Percentiles rank a stretch among this genome's conserved stretches.
Conservation (phyloP, 257 asterid genomes). For the Ehretia macrophylla region DNA sequence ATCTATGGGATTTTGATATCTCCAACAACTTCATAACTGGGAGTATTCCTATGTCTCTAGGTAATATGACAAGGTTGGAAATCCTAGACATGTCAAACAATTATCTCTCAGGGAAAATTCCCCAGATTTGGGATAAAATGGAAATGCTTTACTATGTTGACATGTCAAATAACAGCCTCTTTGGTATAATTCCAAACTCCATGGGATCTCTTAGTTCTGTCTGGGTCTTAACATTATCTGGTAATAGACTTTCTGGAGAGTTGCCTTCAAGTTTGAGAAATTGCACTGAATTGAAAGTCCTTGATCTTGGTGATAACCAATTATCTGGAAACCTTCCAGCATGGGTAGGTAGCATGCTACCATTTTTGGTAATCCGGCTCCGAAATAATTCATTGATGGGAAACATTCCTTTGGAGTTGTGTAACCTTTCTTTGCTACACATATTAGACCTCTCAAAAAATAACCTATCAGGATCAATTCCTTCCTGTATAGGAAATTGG, state of each 20-base stretch:
- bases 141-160: slow-evolving; percentile 22
- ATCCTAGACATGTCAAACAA: slow-evolving; percentile 26
- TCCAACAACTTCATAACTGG: slow-evolving; percentile 22
- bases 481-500: slow-evolving; percentile 1
- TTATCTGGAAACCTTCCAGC: slow-evolving; percentile 29
- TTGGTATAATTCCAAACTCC: no score
- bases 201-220: no score
- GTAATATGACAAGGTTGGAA: slow-evolving; percentile 15
- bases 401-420: no score
- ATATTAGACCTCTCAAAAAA: no score
- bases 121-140: slow-evolving; percentile 22
- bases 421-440: no score
- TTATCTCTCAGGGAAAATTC: slow-evolving; percentile 22
- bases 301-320: no score
- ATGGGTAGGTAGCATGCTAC: slow-evolving; percentile 28
- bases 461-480: no score
- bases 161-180: slow-evolving; percentile 24
- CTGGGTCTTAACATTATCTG: no score
- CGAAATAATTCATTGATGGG: no score
- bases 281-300: no score
- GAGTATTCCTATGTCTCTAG: slow-evolving; percentile 23
- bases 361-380: slow-evolving; percentile 22
- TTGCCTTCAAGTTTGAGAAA: no score
- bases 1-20: slow-evolving; percentile 20
- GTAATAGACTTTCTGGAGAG: no score